A percentile compares a stretch with the other conserved stretches of the same genome.
Conservation (phyloP, 176 grass and related monocot genomes). For the Aegilops umbellulata region DNA sequence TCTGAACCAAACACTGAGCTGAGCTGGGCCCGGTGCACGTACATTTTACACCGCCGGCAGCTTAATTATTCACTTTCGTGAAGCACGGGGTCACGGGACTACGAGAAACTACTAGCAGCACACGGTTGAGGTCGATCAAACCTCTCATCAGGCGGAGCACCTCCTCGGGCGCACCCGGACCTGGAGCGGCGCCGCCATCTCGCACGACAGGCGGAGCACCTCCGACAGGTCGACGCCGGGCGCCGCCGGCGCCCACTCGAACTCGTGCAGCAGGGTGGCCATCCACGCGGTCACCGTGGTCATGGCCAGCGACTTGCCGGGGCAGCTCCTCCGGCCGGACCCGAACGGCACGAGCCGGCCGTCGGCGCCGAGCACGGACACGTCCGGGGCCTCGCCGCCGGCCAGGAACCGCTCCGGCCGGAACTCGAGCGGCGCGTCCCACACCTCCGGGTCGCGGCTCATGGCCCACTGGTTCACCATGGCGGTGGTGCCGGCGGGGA, state of each 20-base stretch:
- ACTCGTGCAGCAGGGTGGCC: conserved; percentile 77
- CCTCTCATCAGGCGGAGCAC: too few species aligned
- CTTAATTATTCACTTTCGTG: conserved; percentile 32
- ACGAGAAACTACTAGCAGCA: too few species aligned
- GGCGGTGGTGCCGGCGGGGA: conserved; percentile 68
- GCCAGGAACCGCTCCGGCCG: conserved; percentile 56
- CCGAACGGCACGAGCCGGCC: conserved; percentile 79
- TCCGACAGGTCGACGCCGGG: conserved; percentile 59
- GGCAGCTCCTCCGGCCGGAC: conserved; percentile 76
- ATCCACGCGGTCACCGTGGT: conserved; percentile 61
- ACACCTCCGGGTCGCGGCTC: conserved; percentile 55
- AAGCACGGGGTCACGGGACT: conserved; percentile 20
- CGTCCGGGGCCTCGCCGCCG: conserved; percentile 38
- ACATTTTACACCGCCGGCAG: conserved; percentile 12
- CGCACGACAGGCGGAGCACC: conserved; percentile 74
- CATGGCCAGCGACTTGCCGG: conserved; percentile 68
- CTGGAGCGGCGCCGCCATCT: conserved; percentile 79
- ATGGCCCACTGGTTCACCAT: conserved; percentile 97
- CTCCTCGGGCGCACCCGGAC: conserved; percentile 46
- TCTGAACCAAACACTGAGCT: neutral
- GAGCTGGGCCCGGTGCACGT: conserved; percentile 2
- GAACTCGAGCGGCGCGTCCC: conserved; percentile 65
- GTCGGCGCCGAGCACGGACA: conserved; percentile 63
- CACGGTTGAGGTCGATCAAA: too few species aligned
- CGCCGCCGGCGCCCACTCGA: conserved; percentile 51